Conservation (phyloP, 2,329 filamentous ascomycete species). For the Aureobasidium mangrovei region DNA sequence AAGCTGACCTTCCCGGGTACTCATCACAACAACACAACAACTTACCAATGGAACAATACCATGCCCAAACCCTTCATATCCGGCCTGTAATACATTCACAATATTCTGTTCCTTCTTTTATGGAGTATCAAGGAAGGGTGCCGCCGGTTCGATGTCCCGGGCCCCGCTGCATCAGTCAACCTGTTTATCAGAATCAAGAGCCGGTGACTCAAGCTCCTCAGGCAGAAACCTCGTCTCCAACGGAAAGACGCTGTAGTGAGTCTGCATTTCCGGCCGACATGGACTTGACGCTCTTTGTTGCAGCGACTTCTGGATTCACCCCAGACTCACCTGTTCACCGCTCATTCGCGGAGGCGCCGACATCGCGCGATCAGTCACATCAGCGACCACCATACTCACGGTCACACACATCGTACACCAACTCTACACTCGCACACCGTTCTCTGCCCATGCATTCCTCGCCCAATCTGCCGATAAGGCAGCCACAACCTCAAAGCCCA, state of each 20-base stretch:
- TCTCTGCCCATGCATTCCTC: background rate
- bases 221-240: background rate
- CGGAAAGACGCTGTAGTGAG: background rate
- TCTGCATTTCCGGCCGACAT: constrained; percentile 21
- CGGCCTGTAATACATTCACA: background rate
- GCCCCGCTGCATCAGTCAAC: constrained; percentile 10
- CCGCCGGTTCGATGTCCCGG: background rate
- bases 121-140: constrained; percentile 8
- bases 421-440: constrained; percentile 18
- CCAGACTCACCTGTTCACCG: constrained; percentile 15
- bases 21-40: background rate
- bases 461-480: constrained; percentile 3
- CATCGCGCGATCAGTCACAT: constrained; percentile 1
- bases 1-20: background rate
- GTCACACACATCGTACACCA: constrained; percentile 13
- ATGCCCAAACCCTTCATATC: background rate
- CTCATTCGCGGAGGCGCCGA: background rate
- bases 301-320: constrained; percentile 26
- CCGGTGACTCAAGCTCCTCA: background rate
- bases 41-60: background rate
- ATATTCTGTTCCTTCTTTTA: constrained; percentile 3
- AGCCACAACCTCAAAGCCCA: constrained; percentile 11
- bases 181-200: background rate
- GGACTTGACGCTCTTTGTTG: constrained; percentile 26
- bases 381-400: constrained; percentile 18